phyloP scores from a whole-genome alignment of 345 rosid genomes.

The Melaleuca quinquenervia region DNA sequence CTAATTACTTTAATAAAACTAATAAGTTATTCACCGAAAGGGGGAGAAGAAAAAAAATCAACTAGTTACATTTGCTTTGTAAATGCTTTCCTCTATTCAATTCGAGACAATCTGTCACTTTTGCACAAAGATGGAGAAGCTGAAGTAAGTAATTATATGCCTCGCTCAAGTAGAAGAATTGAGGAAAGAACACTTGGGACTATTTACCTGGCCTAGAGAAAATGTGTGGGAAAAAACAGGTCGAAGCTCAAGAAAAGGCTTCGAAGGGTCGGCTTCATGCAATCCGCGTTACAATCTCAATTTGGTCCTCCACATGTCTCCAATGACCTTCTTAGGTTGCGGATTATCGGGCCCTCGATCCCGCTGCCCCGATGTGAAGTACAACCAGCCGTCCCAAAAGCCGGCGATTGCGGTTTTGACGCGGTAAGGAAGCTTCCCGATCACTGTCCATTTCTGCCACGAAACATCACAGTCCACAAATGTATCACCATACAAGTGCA shows the following conservation, averaged over 20 bases:
- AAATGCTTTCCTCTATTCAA: neutral
- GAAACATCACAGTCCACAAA: neutral
- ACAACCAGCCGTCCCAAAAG: slow-evolving; percentile 71
- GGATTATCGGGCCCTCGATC: slow-evolving; percentile 83
- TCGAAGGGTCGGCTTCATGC: neutral
- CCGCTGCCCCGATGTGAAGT: slow-evolving; percentile 76
- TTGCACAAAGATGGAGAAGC: neutral
- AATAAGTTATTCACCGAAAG: neutral
- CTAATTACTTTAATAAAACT: neutral
- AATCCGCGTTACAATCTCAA: slow-evolving; percentile 20
- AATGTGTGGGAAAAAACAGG: neutral
- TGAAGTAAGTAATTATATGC: neutral
- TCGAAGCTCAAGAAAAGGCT: neutral
- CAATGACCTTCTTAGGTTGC: slow-evolving; percentile 60
- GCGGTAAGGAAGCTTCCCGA: slow-evolving; percentile 73
- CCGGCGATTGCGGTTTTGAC: slow-evolving; percentile 60
- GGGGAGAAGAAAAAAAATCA: fast-evolving
- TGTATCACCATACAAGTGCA: neutral
- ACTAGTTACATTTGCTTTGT: neutral
- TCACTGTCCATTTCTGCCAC: slow-evolving; percentile 77
- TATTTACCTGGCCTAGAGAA: neutral
- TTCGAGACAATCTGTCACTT: neutral
- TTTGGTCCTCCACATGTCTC: slow-evolving; percentile 80
- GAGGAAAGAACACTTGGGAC: neutral
- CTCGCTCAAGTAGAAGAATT: neutral